A percentile compares a stretch with the other conserved stretches of the same genome.
These are phyloP conservation scores for Meripilus lineatus DNA, from an alignment of 1,284 basidiomycete genomes.

Conservation along the genomic window DNA sequence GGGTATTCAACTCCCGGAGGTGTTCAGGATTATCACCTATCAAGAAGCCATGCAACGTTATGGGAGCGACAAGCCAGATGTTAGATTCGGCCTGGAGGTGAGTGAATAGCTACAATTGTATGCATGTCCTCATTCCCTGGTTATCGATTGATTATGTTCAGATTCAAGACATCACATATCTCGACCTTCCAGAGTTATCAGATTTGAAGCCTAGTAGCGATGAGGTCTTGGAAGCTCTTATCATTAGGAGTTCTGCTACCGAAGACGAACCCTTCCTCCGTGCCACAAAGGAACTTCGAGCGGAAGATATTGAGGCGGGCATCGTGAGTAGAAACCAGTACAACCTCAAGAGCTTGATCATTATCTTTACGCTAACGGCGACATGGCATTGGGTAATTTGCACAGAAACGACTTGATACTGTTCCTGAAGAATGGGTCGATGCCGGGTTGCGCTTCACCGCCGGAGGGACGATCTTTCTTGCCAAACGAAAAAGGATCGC, in stretches of 20 bases:
- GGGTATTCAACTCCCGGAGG: constrained; percentile 49
- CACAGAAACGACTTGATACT: too few relatives aligned
- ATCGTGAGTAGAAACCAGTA: neutral
- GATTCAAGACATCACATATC: constrained; percentile 51
- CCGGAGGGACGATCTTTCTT: constrained; percentile 36
- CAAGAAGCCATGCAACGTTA: constrained; percentile 86
- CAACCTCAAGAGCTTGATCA: neutral
- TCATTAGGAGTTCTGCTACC: constrained; percentile 37
- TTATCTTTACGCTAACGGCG: neutral
- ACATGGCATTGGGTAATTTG: too few relatives aligned
- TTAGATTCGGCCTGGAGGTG: constrained; percentile 82
- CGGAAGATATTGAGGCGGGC: too few relatives aligned
- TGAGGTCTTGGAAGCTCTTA: constrained; percentile 52
- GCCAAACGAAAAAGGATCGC: constrained; percentile 38
- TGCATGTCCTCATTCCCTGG: constrained; percentile 14
- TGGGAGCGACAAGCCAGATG: constrained; percentile 95
- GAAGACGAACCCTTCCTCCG: constrained; percentile 17
- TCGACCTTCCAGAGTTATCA: constrained; percentile 36
- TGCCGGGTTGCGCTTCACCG: neutral
- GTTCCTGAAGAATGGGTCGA: neutral
- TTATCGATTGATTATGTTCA: constrained; percentile 19
- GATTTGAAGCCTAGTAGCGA: constrained; percentile 34
- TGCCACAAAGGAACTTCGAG: constrained; percentile 7
- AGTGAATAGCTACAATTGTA: constrained; percentile 14
- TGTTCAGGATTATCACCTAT: constrained; percentile 81